Base-by-base conservation (phyloP, 106 monocot genomes). In the Dendrobium chrysotoxum region DNA sequence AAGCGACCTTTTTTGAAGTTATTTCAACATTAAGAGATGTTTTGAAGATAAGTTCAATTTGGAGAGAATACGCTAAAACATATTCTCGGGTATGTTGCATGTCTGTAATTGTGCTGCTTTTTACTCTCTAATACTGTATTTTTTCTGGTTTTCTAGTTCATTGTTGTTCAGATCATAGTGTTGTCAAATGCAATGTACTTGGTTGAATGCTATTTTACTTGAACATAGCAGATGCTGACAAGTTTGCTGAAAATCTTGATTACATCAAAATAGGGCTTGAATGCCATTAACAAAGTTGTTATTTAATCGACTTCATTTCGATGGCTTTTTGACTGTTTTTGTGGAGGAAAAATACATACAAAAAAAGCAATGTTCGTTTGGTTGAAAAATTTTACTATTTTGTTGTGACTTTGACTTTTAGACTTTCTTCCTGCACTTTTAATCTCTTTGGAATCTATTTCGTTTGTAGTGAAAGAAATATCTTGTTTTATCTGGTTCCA, bases 1-100 rank as follows among this genome's bases (percentile, higher is more conserved):
- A 95, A 82, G 99, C 99, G 40, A 99, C 95, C 40, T 91, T 93
- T 66, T 99, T 93, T 88, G 99, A 99, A 90, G 99, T 99, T 67
- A 93, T 99, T 86, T 85, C 95, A 70, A 99, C 99, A 17, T 78
- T 95, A 64, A 91, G 95, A 81, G 99, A 99, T 85, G 91, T 99
- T 77, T 77, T 99, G 70, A 99, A 91, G 86, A 87, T 86, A 67
- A 95, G 88, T 85, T 86, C 90, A 71, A 88, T 99, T 74, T 99
- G 99, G 99, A 92, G 88, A 85, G 99, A 99, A 80, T 95, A 99
- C 83, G 93, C 91, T 45, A 89, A 94, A 81, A 91, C 93, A 47
- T 99, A 95, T 82, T 89, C 88, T 78, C 90, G 94, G 92, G 97
- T 92, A 28, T 74, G 39, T 31, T 82, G 31, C 21, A 20, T 79